Percentiles rank a stretch among this genome's conserved stretches.
Evolutionary conservation across 2,329 filamentous ascomycete genomes (phyloP).

Genomic region (Cercospora sp.): DNA sequence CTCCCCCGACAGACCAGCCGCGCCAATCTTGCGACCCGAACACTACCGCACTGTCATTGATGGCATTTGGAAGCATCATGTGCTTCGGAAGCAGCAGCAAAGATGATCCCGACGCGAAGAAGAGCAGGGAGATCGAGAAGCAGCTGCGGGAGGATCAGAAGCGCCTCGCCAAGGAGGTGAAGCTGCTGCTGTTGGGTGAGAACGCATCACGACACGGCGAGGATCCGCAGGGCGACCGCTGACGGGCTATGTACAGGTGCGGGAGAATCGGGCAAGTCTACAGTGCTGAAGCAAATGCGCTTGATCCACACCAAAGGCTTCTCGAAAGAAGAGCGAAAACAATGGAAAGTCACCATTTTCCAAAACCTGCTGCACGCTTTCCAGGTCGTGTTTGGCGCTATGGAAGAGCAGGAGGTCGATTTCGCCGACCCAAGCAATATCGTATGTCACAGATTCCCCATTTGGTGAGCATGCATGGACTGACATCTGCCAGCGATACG

Average conservation of each 20-base stretch:
- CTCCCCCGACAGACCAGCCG: slow-evolving; percentile 6
- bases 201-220: not conserved
- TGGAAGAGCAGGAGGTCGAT: slow-evolving; percentile 77
- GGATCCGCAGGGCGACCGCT: not conserved
- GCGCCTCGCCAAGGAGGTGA: slow-evolving; percentile 81
- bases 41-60: slow-evolving; percentile 15
- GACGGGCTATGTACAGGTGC: slow-evolving; percentile 62
- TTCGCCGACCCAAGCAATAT: slow-evolving; percentile 79
- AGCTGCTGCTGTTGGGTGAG: slow-evolving; percentile 85
- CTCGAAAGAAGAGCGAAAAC: slow-evolving; percentile 81
- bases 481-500: slow-evolving; percentile 65
- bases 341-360: slow-evolving; percentile 95
- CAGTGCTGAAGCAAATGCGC: slow-evolving; percentile 98
- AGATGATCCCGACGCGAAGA: slow-evolving; percentile 50
- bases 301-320: slow-evolving; percentile 95
- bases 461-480: slow-evolving; percentile 64
- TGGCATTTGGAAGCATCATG: slow-evolving; percentile 45
- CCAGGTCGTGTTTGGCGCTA: slow-evolving; percentile 85
- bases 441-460: slow-evolving; percentile 54
- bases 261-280: slow-evolving; percentile 94
- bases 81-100: slow-evolving; percentile 53
- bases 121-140: slow-evolving; percentile 77
- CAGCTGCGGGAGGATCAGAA: slow-evolving; percentile 85
- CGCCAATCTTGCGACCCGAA: not conserved
- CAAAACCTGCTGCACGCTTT: slow-evolving; percentile 92